A percentile compares a stretch with the other conserved stretches of the same genome.
Conservation (phyloP, 2,329 filamentous ascomycete genomes). For the Fusarium sp. region DNA sequence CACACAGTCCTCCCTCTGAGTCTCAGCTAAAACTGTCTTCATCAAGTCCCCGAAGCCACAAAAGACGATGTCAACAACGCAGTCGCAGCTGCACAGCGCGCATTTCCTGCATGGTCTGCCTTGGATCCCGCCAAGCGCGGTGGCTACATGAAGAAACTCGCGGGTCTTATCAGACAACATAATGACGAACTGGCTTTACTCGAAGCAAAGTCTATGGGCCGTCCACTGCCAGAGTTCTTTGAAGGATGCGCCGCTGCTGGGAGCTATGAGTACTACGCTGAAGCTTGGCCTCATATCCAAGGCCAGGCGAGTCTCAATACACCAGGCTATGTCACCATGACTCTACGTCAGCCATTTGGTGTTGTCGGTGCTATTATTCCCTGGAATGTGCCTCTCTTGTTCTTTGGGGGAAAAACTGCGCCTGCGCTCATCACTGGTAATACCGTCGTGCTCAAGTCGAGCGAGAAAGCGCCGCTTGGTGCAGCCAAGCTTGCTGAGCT, state of each 20-base stretch:
- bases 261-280: constrained; percentile 56
- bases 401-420: constrained; percentile 56
- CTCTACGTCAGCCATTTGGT: constrained; percentile 62
- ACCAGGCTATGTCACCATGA: constrained; percentile 59
- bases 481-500: constrained; percentile 58
- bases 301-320: constrained; percentile 61
- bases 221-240: constrained; percentile 27
- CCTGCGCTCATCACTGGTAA: constrained; percentile 37
- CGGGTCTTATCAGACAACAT: constrained; percentile 55
- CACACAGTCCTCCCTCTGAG: fast-evolving
- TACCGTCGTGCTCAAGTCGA: constrained; percentile 34
- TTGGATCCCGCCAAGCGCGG: constrained; percentile 55
- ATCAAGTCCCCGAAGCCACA: constrained; percentile 54
- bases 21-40: neutral
- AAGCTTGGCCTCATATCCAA: constrained; percentile 55
- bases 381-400: constrained; percentile 64
- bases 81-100: constrained; percentile 60
- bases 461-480: constrained; percentile 38
- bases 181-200: constrained; percentile 55
- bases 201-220: constrained; percentile 37
- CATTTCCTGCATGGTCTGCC: constrained; percentile 60
- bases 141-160: constrained; percentile 58
- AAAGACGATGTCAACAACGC: constrained; percentile 60
- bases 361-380: constrained; percentile 68
- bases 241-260: constrained; percentile 54